Evolutionary conservation across 768 basidiomycete genomes (phyloP), one percentile per base, ranked within the genome.

Genomic region (Agaricus subrufescens): DNA sequence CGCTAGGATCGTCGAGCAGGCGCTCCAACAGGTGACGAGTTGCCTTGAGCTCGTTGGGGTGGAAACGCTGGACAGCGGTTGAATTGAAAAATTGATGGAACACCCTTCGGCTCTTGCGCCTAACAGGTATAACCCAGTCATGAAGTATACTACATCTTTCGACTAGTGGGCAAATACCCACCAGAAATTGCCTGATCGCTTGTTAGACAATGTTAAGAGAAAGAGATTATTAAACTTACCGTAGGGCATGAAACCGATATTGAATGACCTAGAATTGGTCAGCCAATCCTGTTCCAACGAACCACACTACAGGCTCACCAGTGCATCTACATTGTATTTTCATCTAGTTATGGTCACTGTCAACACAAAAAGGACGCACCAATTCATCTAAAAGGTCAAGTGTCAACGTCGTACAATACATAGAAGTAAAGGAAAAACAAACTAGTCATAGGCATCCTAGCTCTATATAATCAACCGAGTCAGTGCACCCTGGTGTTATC

Each of bases 51-150:
- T 67, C 60, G 26, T 59, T 58, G 14, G 66, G 59, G 31, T 63
- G 63, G 52, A 69, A 73, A 30, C 59, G 60, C 7, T 52, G 50
- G 5, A 60, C 60, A 1, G 67, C 65, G 14, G 57, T 61, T 1
- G 63, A 61, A 49, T 71, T 63, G 47, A 75, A 69, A 44, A 69
- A 62, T 39, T 67, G 62, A 27, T 69, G 67, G 55, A 73, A 63
- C 5, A 68, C 34, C 11, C 67, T 61, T 14, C 75, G 66, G 57
- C 69, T 65, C 23, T 59, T 57, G 15, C 70, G 66, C 74, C 74
- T 75, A 37, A 9, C 25, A 19, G 19, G 19, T 31, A 7, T 19
- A 5, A 37, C 7, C 34, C 11, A 6, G 34, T 34, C 11, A 3
- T 8, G 30, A 29, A 12, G 12, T 34, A 39, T 31, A 19, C 3